Conservation (phyloP, 2,329 filamentous ascomycete species). For the Alternaria panax region DNA sequence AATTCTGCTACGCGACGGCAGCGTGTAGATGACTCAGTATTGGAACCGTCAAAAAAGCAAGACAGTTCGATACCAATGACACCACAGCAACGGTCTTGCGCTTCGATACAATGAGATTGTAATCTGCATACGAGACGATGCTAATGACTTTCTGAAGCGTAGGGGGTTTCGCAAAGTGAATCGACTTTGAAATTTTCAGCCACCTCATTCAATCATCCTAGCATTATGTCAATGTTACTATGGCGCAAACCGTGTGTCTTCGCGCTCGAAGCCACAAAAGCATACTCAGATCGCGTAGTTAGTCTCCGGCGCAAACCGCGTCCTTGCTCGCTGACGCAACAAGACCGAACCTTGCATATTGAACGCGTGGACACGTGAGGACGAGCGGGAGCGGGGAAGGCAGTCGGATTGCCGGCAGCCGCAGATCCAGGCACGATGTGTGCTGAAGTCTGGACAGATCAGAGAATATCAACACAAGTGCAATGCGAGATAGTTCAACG, state of each 20-base stretch:
- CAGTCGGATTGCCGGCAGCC: neutral
- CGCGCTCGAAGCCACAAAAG: neutral
- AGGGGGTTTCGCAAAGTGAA: neutral
- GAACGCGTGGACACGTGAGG: slow-evolving; percentile 18
- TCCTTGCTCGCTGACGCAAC: slow-evolving; percentile 8
- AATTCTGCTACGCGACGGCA: neutral
- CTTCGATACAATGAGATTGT: neutral
- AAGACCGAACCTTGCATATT: slow-evolving; percentile 2
- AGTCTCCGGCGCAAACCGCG: neutral
- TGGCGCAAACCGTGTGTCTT: neutral
- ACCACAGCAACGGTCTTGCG: neutral
- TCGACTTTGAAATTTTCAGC: neutral
- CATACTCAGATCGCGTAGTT: neutral
- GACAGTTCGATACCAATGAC: neutral
- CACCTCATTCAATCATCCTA: neutral
- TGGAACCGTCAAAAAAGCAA: slow-evolving; percentile 1
- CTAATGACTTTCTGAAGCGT: neutral
- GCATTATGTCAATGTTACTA: neutral
- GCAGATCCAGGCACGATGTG: too few relatives aligned
- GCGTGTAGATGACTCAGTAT: neutral
- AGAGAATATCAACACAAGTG: neutral
- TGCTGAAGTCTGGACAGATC: neutral
- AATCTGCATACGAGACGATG: neutral
- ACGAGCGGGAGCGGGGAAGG: neutral
- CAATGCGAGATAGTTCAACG: too few relatives aligned